phyloP scores from a whole-genome alignment of 2,329 filamentous ascomycete species.

The Aspergillus piperis region DNA sequence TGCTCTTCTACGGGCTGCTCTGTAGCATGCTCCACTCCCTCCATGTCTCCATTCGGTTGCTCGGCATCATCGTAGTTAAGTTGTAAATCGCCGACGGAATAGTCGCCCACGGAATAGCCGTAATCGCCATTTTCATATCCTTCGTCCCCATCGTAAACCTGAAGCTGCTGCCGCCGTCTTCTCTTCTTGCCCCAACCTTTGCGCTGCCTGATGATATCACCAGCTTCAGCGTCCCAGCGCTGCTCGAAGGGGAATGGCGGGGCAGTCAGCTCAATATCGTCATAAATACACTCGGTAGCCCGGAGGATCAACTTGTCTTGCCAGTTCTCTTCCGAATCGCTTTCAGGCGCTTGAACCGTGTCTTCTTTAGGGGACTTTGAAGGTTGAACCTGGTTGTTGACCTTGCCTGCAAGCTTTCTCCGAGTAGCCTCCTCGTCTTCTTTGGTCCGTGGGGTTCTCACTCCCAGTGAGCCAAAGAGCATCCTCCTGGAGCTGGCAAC shows the following conservation, averaged over 20 bases:
- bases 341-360: conserved; percentile 30
- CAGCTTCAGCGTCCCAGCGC: conserved; percentile 80
- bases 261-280: conserved; percentile 66
- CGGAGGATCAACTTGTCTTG: conserved; percentile 70
- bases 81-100: conserved; percentile 27
- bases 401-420: conserved; percentile 59
- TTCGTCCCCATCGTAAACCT: conserved; percentile 47
- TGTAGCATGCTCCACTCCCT: conserved; percentile 20
- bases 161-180: conserved; percentile 56
- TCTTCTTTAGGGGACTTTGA: conserved; percentile 28
- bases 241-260: conserved; percentile 90
- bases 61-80: conserved; percentile 49
- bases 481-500: conserved; percentile 66
- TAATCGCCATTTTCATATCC: conserved; percentile 41
- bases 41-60: conserved; percentile 24
- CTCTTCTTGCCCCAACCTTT: conserved; percentile 40
- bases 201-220: conserved; percentile 44
- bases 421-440: conserved; percentile 67
- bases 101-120: conserved; percentile 39
- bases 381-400: conserved; percentile 40
- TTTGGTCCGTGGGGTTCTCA: conserved; percentile 68
- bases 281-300: conserved; percentile 82
- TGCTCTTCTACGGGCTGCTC: conserved; percentile 4
- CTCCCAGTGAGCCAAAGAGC: conserved; percentile 70
- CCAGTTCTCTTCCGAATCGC: conserved; percentile 67